Percentiles rank a stretch among this genome's conserved stretches.
Evolutionary conservation across 78 protist genomes (phyloP).

Genomic region (slime mould (Dictyostelium discoideum)): dicty_2.7 NC_007089.4:1883001-1883500

Average conservation of each 20-base stretch:
- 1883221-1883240: neutral
- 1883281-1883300: neutral
- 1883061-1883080: conserved; percentile 25
- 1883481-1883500: neutral
- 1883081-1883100: conserved; percentile 37
- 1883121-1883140: conserved; percentile 19
- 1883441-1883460: neutral
- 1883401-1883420: neutral
- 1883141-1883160: conserved; percentile 9
- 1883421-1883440: conserved; percentile 2
- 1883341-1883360: neutral
- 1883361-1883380: neutral
- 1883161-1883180: conserved; percentile 14
- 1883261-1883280: neutral
- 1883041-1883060: neutral
- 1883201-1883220: neutral
- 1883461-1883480: neutral
- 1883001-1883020: neutral
- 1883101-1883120: conserved; percentile 30
- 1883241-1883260: conserved; percentile 13
- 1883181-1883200: conserved; percentile 19
- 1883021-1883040: neutral
- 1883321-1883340: neutral
- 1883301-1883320: conserved; percentile 10
- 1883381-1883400: neutral